These are phyloP conservation scores for Mycena vitilis DNA, from an alignment of 768 basidiomycete species.

Conservation along the genomic window DNA sequence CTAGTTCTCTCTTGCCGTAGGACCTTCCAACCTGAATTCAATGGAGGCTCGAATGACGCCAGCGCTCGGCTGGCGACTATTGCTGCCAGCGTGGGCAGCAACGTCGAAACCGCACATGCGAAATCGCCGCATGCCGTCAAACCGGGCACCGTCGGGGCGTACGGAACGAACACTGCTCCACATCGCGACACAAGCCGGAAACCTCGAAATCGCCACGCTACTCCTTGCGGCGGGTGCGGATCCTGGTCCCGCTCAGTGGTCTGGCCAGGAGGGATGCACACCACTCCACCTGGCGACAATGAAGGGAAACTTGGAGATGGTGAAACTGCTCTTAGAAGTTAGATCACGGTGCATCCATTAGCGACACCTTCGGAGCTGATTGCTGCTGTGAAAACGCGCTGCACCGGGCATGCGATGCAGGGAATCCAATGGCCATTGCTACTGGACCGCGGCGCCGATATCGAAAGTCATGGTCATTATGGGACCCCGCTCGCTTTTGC, in stretches of 20 bases:
- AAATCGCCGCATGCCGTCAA: background rate
- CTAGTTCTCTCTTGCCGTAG: background rate
- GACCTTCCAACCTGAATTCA: background rate
- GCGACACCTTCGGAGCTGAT: background rate
- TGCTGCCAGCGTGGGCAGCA: background rate
- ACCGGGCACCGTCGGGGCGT: background rate
- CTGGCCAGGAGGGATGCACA: background rate
- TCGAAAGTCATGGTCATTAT: background rate
- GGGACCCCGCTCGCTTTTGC: slow-evolving; percentile 1
- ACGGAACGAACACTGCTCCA: background rate
- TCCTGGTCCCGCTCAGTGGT: background rate
- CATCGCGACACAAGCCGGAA: background rate
- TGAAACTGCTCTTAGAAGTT: background rate
- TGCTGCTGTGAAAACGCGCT: background rate
- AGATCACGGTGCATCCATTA: background rate
- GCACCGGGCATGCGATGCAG: background rate
- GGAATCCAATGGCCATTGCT: background rate
- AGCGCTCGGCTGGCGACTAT: background rate
- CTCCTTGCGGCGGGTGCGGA: background rate
- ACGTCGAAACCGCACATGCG: background rate
- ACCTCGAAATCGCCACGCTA: background rate
- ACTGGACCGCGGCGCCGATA: background rate
- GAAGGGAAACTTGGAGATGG: background rate
- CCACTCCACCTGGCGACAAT: background rate
- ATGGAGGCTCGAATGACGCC: background rate